These are phyloP conservation scores for Grifola frondosa DNA, from an alignment of 1,284 basidiomycete species.

Conservation along the genomic window DNA sequence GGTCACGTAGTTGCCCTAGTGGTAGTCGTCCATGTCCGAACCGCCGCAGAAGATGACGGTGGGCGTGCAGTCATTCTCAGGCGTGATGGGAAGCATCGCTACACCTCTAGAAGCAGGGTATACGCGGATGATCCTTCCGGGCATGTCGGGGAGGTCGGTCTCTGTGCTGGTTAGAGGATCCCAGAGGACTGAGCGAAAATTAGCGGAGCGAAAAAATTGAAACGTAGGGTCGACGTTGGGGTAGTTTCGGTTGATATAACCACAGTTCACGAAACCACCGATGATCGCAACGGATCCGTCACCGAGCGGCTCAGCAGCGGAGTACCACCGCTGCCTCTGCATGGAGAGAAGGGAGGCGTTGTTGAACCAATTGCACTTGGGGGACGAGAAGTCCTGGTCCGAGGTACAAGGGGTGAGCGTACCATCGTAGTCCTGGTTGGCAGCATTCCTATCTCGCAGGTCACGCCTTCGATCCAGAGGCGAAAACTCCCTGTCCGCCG, in stretches of 20 bases:
- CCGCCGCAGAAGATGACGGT: slow-evolving; percentile 92
- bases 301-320: slow-evolving; percentile 74
- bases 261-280: slow-evolving; percentile 82
- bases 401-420: slow-evolving; percentile 69
- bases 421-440: slow-evolving; percentile 75
- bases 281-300: slow-evolving; percentile 72
- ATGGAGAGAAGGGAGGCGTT: slow-evolving; percentile 66
- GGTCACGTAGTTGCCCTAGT: slow-evolving; percentile 75
- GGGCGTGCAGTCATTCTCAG: slow-evolving; percentile 84
- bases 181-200: slow-evolving; percentile 58
- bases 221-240: slow-evolving; percentile 64
- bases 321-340: slow-evolving; percentile 85
- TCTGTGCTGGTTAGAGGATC: slow-evolving; percentile 60
- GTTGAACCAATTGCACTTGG: slow-evolving; percentile 79
- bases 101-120: slow-evolving; percentile 92
- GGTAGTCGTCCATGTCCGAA: slow-evolving; percentile 67
- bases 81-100: slow-evolving; percentile 89
- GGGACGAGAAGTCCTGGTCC: slow-evolving; percentile 46
- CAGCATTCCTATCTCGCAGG: too few relatives aligned
- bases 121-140: slow-evolving; percentile 69
- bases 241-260: slow-evolving; percentile 84
- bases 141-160: slow-evolving; percentile 61
- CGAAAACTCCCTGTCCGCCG: too few relatives aligned
- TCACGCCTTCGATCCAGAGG: too few relatives aligned
- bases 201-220: slow-evolving; percentile 2